phyloP scores from a whole-genome alignment of 345 rosid genomes.

The Diplotaxis tenuifolia region DNA sequence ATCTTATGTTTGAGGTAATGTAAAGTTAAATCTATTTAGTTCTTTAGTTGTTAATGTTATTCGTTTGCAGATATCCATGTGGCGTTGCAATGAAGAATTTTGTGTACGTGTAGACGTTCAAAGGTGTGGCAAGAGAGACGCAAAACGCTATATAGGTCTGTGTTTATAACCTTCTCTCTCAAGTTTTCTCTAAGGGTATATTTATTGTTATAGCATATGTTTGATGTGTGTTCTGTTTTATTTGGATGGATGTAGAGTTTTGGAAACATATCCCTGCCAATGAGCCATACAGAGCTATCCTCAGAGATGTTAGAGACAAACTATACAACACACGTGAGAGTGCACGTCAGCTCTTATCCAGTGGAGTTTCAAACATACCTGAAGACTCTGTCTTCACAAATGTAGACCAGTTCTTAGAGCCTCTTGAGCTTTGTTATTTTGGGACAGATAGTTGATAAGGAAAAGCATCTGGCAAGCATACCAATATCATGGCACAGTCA shows the following conservation, averaged over 20 bases:
- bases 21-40: neutral
- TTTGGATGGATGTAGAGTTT: conserved; percentile 58
- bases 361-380: conserved; percentile 76
- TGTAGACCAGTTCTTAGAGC: conserved; percentile 96
- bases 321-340: conserved; percentile 89
- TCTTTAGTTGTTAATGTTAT: neutral
- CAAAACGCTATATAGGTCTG: conserved; percentile 90
- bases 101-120: conserved; percentile 78
- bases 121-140: conserved; percentile 64
- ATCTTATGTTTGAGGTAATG: conserved; percentile 93
- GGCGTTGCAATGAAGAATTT: conserved; percentile 96
- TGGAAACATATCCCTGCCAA: conserved; percentile 89
- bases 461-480: too few species aligned
- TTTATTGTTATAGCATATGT: neutral
- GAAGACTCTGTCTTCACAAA: conserved; percentile 71
- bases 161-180: neutral
- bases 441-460: too few species aligned
- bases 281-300: conserved; percentile 94
- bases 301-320: conserved; percentile 92
- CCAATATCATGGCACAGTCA: too few species aligned
- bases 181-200: neutral
- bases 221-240: neutral
- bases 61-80: conserved; percentile 83
- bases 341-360: conserved; percentile 75
- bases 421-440: conserved; percentile 98